A percentile compares a stretch with the other conserved stretches of the same genome.
Conservation (phyloP, 2,329 filamentous ascomycete genomes). For the Stagonosporopsis cucurbitacearum region DNA sequence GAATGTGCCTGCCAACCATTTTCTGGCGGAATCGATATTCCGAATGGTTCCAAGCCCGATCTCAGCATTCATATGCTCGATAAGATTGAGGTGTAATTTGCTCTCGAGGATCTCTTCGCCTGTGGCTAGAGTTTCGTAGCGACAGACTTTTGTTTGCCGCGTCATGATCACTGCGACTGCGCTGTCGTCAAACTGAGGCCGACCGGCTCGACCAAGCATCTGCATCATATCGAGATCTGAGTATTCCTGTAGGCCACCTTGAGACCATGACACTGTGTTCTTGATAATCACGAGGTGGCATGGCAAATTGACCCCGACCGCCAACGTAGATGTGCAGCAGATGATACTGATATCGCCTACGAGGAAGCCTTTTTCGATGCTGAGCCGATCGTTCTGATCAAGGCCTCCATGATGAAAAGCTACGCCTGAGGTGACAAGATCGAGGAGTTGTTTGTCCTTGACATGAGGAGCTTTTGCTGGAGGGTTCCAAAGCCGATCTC, state of each 20-base stretch:
- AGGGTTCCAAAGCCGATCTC: slow-evolving; percentile 67
- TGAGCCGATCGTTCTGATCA: slow-evolving; percentile 65
- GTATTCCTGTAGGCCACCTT: slow-evolving; percentile 68
- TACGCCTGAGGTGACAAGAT: slow-evolving; percentile 65
- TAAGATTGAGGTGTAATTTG: slow-evolving; percentile 76
- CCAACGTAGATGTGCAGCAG: slow-evolving; percentile 85
- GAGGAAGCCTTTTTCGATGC: slow-evolving; percentile 72
- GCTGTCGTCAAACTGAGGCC: slow-evolving; percentile 80
- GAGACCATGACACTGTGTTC: slow-evolving; percentile 70
- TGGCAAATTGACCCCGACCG: slow-evolving; percentile 82
- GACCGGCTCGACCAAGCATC: slow-evolving; percentile 84
- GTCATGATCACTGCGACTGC: slow-evolving; percentile 84
- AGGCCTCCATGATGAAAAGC: slow-evolving; percentile 85
- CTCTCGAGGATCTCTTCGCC: slow-evolving; percentile 79
- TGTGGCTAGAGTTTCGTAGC: slow-evolving; percentile 76
- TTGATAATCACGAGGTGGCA: slow-evolving; percentile 86
- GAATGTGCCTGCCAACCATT: slow-evolving; percentile 80
- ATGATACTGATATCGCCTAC: slow-evolving; percentile 78
- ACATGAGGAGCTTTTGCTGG: slow-evolving; percentile 62
- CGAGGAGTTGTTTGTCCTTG: slow-evolving; percentile 65
- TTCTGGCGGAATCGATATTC: slow-evolving; percentile 68
- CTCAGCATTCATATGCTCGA: slow-evolving; percentile 86
- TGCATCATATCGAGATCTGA: slow-evolving; percentile 87
- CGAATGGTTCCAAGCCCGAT: slow-evolving; percentile 76
- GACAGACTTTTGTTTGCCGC: slow-evolving; percentile 64